These are phyloP conservation scores for Scheffersomyces quercinus DNA, from an alignment of 1,139 yeast genomes.

Conservation along the genomic window DNA sequence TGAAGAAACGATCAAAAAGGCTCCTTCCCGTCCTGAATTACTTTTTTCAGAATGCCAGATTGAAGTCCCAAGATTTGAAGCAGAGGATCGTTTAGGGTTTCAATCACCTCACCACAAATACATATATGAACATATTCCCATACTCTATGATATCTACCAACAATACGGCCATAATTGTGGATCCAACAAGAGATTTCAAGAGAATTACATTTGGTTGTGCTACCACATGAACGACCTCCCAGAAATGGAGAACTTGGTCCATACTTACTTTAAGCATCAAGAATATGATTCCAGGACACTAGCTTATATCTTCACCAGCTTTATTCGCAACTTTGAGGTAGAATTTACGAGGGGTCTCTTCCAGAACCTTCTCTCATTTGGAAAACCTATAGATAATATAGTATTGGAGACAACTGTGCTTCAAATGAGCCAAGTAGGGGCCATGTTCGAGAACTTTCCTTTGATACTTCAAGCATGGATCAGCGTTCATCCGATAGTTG, in stretches of 20 bases:
- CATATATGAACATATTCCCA: slow-evolving; percentile 18
- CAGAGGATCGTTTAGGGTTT: slow-evolving; percentile 11
- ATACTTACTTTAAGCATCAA: slow-evolving; percentile 18
- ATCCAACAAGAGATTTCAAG: slow-evolving; percentile 17
- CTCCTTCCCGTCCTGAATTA: slow-evolving; percentile 6
- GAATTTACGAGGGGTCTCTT: slow-evolving; percentile 27
- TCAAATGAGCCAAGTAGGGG: slow-evolving; percentile 28
- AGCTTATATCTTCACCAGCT: slow-evolving; percentile 31
- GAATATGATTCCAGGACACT: slow-evolving; percentile 25
- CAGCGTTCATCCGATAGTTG: slow-evolving; percentile 19
- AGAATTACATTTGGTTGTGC: slow-evolving; percentile 31
- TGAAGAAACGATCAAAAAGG: slow-evolving; percentile 8
- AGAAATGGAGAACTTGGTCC: slow-evolving; percentile 20
- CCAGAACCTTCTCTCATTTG: slow-evolving; percentile 20
- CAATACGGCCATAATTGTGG: slow-evolving; percentile 16
- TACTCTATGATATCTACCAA: slow-evolving; percentile 19
- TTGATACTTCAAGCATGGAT: slow-evolving; percentile 32
- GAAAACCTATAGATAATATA: slow-evolving; percentile 20
- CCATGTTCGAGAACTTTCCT: slow-evolving; percentile 34
- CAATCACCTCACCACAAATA: slow-evolving; percentile 13
- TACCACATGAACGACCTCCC: slow-evolving; percentile 33
- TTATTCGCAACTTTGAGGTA: slow-evolving; percentile 35
- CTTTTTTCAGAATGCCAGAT: slow-evolving; percentile 12
- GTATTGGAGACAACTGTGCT: slow-evolving; percentile 30
- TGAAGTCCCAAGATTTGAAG: slow-evolving; percentile 18